A percentile compares a stretch with the other conserved stretches of the same genome.
Evolutionary conservation across 306 rosid species (phyloP).

Genomic region (Inga oerstediana): DNA sequence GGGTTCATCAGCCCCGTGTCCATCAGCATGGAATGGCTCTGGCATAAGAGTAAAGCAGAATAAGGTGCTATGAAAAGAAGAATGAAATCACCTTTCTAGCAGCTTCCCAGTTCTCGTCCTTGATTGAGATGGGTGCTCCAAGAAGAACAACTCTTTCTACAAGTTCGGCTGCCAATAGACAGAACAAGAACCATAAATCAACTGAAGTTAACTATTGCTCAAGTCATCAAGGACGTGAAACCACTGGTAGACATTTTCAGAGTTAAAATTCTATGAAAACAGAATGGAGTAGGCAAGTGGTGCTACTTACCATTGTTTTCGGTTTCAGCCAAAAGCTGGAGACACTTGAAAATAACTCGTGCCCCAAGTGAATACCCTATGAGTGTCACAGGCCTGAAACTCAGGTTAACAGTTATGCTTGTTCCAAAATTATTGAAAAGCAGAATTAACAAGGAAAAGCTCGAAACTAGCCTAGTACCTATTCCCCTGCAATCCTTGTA

Average conservation of each 20-base stretch:
- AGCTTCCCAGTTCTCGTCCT: slow-evolving; percentile 65
- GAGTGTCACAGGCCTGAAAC: slow-evolving; percentile 71
- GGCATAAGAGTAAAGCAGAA: slow-evolving; percentile 2
- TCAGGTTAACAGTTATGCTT: slow-evolving; percentile 22
- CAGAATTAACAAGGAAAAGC: slow-evolving; percentile 19
- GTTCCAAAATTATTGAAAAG: slow-evolving; percentile 13
- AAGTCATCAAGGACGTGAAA: slow-evolving; percentile 19
- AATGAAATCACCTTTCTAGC: slow-evolving; percentile 56
- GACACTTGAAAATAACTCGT: slow-evolving; percentile 70
- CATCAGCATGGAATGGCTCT: not conserved
- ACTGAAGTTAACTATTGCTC: not conserved
- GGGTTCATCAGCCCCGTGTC: not conserved
- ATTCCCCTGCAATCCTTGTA: slow-evolving; percentile 62
- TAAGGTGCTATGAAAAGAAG: not conserved
- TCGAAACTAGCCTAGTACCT: slow-evolving; percentile 44
- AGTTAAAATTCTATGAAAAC: slow-evolving; percentile 13
- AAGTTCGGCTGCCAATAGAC: slow-evolving; percentile 56
- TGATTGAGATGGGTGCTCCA: slow-evolving; percentile 77
- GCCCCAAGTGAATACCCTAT: slow-evolving; percentile 69
- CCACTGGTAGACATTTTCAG: not conserved
- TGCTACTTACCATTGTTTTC: slow-evolving; percentile 51
- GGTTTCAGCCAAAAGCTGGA: slow-evolving; percentile 55
- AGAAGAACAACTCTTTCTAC: slow-evolving; percentile 78
- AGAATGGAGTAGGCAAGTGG: not conserved
- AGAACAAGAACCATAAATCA: slow-evolving; percentile 22